Base-by-base conservation (phyloP, 306 rosid species). In the Spatholobus suberectus region DNA sequence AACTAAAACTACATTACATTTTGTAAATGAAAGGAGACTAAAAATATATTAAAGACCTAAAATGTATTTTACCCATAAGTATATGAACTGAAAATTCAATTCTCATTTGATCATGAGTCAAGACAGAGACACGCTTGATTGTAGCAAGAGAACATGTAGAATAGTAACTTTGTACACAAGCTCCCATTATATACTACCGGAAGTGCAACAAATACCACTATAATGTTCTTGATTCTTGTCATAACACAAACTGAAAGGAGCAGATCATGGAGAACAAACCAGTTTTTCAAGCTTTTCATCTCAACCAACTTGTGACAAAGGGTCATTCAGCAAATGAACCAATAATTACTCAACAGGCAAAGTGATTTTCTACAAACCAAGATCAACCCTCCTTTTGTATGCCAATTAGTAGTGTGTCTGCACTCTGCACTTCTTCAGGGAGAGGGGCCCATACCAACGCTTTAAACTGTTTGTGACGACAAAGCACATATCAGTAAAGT, bases 401-500 rank as follows among this genome's bases (percentile, higher is more conserved):
- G 76, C 54, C 71, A 51, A 40, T 18, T 20, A 32, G 37, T 18
- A 44, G 5, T 5, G 15, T 71, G 26, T n/a, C 44, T 65, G 62
- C 26, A 63, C 37, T 38, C 59, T 81, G 74, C 66, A 34, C 43
- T 62, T 72, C 80, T 73, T 43, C 80, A 37, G 58, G 61, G 24
- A 26, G 71, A 67, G 62, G 70, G 32, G 17, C 57, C 59, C 73
- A 55, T 46, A 8, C 13, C 20, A 26, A 59, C 10, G 66, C 66
- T 79, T 76, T 21, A 29, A 13, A 72, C 78, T 21, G 54, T 40
- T n/a, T 49, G 34, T 11, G 7, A 32, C 5, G 18, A 44, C 74
- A 85, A 8, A 37, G 12, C 37, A 18, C 24, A 65, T 58, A 57
- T 47, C 54, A 47, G 54, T 47, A 15, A 47, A 47, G 20, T 13